Evolutionary conservation across 129 eudicot species (phyloP), one percentile per base, ranked within the genome.

Genomic region (Oenanthe sinensis): DNA sequence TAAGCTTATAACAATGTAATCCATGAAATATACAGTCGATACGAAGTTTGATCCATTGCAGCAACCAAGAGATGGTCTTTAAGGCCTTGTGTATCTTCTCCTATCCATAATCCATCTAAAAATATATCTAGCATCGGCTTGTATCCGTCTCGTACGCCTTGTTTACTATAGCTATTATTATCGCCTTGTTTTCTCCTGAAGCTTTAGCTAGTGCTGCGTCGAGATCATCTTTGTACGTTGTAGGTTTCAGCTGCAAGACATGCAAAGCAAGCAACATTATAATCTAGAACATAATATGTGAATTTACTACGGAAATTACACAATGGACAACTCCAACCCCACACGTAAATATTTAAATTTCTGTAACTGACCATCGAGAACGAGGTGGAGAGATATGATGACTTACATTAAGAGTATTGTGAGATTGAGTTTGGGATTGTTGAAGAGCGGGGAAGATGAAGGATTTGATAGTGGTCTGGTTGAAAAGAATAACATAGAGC

Each of bases 61-160:
- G 87, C 96, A 22, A 93, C 77, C 63, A 93, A 80, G 4, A 93
- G 88, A 62, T 90, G 87, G 37, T 87, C 74, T 1, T 73, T 54
- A 49, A 93, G 79, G 16, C 65, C 78, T 47, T 76, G 75, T 0
- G 92, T 93, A 17, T 74, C 90, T 40, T 90, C 88, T 24, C 98
- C 98, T 19, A 85, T 67, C 98, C 98, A 90, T 33, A 90, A 93
- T 3, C 87, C 89, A 13, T 93, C 96, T 47, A 90, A 65, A 75
- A 90, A 93, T 30, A 93, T 75, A 69, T 93, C 96, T 7, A 93
- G 79, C 96, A 93, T 90, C 48, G 92, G 78, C 60, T 81, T 86
- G 74, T 87, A 90, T 8, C 98, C 94, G 67, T 93, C 98, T 1
- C 90, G 65, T 93, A 93, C 0, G 96, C 98, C 55, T 79, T 83